These are phyloP conservation scores for Ophiocytium majus DNA, from an alignment of 352 stramenopile genomes.

Conservation along the genomic window DNA sequence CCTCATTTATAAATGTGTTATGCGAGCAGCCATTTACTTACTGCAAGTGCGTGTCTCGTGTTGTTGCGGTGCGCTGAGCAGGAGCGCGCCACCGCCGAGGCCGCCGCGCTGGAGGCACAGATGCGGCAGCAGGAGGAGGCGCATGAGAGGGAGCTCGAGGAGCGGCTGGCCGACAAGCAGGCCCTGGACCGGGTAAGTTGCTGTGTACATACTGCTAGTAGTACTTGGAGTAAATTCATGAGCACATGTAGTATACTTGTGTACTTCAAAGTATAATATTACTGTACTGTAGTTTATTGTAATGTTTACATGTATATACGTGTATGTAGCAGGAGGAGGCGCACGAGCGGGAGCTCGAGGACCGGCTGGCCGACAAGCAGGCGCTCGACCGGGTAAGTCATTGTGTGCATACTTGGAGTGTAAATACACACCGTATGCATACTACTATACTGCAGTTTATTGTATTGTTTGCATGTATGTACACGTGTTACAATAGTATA, in stretches of 20 bases:
- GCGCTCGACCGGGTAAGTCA: neutral
- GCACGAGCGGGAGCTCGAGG: slow-evolving; percentile 3
- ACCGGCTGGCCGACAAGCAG: neutral
- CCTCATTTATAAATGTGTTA: too few species aligned
- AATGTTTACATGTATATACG: too few species aligned
- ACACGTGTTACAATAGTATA: too few species aligned
- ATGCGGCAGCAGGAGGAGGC: slow-evolving; percentile 12
- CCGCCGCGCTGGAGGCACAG: neutral
- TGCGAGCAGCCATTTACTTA: too few species aligned
- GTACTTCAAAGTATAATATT: too few species aligned
- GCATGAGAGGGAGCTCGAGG: neutral
- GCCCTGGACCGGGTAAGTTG: neutral
- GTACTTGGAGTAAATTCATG: neutral
- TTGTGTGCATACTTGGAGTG: neutral
- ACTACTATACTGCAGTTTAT: too few species aligned
- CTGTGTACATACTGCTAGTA: neutral
- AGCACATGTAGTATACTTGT: neutral
- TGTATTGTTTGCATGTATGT: too few species aligned
- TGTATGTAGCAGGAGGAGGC: too few species aligned
- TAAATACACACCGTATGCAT: neutral
- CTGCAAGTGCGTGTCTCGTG: too few species aligned
- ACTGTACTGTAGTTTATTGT: too few species aligned
- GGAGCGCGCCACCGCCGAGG: neutral
- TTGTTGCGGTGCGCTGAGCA: too few species aligned
- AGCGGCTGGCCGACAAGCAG: neutral